Base-by-base conservation (phyloP, 2,329 filamentous ascomycete genomes). In the Neoarthrinium moseri region DNA sequence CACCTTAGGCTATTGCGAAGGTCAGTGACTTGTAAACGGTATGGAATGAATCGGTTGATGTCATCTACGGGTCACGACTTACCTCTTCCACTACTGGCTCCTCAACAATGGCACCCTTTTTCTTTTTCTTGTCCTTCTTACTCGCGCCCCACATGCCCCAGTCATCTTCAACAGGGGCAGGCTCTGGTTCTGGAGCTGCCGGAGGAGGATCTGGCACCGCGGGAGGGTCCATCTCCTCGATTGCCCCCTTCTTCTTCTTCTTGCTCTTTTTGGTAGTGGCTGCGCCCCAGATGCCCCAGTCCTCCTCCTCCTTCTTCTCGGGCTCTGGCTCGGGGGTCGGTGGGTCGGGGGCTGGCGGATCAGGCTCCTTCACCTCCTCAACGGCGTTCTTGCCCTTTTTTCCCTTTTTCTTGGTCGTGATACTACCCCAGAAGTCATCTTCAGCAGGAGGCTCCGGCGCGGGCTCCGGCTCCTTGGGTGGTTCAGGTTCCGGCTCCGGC, bases 161-260 rank as follows among this genome's bases (percentile, higher is more conserved):
- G 27, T 34, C 42, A 13, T 54, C 51, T 4, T 56, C 55, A 13
- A 23, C 47, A 12, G 59, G 55, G 30, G 54, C 56, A 33, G 61
- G 56, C 22, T 64, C 62, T 4, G 62, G 58, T 18, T 54, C 55
- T 5, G 51, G 53, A 17, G 51, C 51, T n/a, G n/a, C n/a, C n/a
- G n/a, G n/a, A 13, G 52, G 49, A 15, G 47, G 26, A 24, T 49
- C 47, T 8, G 42, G 47, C 15, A 43, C 42, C n/a, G n/a, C n/a
- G n/a, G n/a, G n/a, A n/a, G n/a, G n/a, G n/a, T n/a, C n/a, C n/a
- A n/a, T n/a, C n/a, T n/a, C n/a, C n/a, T n/a, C n/a, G n/a, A n/a
- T n/a, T n/a, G n/a, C n/a, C n/a, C 59, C n/a, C n/a, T n/a, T n/a
- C n/a, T 51, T 45, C 43, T 52, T 62, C 51, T 69, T 71, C 36